Evolutionary conservation across 441 rosid species (phyloP), one percentile per base, ranked within the genome.

Genomic region (Populus hybrid): DNA sequence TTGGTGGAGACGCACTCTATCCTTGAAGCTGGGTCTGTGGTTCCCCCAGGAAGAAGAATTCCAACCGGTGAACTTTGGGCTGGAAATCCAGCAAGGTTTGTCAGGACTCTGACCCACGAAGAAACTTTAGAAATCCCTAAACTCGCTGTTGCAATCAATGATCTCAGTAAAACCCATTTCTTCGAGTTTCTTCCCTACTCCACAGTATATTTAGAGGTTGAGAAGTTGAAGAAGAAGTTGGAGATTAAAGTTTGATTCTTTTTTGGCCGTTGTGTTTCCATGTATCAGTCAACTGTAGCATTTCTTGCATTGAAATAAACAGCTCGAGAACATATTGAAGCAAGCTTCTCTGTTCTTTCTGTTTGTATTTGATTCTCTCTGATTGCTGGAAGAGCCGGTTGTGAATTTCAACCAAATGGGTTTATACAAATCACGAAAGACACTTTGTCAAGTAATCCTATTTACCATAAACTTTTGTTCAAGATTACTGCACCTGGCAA

Each of bases 61-160:
- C 99, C 98, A 70, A 88, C 94, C 0, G 97, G 99, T 70, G 98
- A 96, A 80, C 96, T 94, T 36, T 96, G 98, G 99, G 98, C 98
- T 50, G 99, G 99, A 59, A 96, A 96, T 81, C 99, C 98, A 26
- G 98, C 98, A 24, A 89, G 90, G 88, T 91, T 91, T 81, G 92
- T 96, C 16, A 82, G 99, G 83, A 78, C 91, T 3, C 88, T 96
- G 75, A 89, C 98, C 68, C 93, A 94, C 40, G 99, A 94, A 83
- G 99, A 92, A 87, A 91, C 94, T 65, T 68, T 92, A 74, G 98
- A 96, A 83, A 96, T 96, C 77, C 93, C 98, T 1, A 94, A 96
- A 79, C 99, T 96, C 12, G 98, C 99, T 1, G 98, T 91, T 63
- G 99, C 99, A 77, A 90, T 96, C 21, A 91, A 88, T 64, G 97